phyloP scores from a whole-genome alignment of 176 grass and related monocot species.

The Carex scoparia region DNA sequence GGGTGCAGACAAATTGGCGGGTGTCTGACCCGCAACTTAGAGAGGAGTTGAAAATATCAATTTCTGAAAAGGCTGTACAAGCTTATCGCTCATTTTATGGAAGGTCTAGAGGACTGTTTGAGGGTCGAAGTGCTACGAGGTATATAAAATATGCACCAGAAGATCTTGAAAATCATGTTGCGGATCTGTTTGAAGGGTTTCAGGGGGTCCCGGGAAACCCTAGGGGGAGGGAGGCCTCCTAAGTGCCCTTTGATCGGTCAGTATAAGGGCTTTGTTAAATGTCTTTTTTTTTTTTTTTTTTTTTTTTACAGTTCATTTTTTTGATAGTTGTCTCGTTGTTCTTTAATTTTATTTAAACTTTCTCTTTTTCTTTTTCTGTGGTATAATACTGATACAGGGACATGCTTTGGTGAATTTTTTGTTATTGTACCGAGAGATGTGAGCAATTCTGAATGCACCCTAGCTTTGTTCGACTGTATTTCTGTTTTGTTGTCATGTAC shows the following conservation, averaged over 20 bases:
- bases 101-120: slow-evolving; percentile 60
- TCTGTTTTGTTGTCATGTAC: not conserved
- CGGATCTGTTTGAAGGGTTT: slow-evolving; percentile 86
- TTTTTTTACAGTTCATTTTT: slow-evolving; percentile 2
- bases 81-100: slow-evolving; percentile 81
- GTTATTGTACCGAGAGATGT: not conserved
- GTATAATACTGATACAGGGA: slow-evolving; percentile 9
- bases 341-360: slow-evolving; percentile 18
- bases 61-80: slow-evolving; percentile 68
- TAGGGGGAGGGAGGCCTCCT: slow-evolving; percentile 19
- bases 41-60: slow-evolving; percentile 77
- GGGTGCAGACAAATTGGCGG: slow-evolving; percentile 70
- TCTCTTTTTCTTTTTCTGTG: not conserved
- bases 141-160: slow-evolving; percentile 88
- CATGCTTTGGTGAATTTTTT: slow-evolving; percentile 11
- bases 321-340: not conserved
- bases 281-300: not conserved
- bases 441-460: not conserved
- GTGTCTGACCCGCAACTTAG: slow-evolving; percentile 80
- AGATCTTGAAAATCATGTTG: slow-evolving; percentile 77
- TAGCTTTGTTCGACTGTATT: not conserved
- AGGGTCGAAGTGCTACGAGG: slow-evolving; percentile 50
- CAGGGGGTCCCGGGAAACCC: slow-evolving; percentile 25
- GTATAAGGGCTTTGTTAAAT: not conserved
- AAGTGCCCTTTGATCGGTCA: not conserved